Conservation (phyloP, 106 monocot species). For the Dendrobium nobile region DNA sequence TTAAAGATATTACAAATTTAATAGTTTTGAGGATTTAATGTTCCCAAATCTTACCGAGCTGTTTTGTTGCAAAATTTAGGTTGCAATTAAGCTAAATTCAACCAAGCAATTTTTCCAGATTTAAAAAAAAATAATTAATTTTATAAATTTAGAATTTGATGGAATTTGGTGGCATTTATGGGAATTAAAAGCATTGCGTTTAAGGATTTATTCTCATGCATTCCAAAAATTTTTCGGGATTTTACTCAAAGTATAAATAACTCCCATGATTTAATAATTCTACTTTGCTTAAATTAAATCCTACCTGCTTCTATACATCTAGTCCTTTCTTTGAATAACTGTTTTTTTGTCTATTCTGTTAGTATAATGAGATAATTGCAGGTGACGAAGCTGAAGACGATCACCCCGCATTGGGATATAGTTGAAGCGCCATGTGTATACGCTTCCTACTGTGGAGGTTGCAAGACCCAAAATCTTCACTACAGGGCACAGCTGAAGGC, state of each 20-base stretch:
- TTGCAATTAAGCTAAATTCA: background rate
- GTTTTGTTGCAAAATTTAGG: background rate
- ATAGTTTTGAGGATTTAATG: too few relatives aligned
- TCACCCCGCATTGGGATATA: slow-evolving; percentile 50
- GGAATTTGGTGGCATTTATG: background rate
- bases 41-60: too few relatives aligned
- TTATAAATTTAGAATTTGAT: background rate
- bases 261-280: background rate
- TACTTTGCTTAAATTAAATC: background rate
- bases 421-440: slow-evolving; percentile 85
- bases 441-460: slow-evolving; percentile 72
- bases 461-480: slow-evolving; percentile 77
- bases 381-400: slow-evolving; percentile 78
- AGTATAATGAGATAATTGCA: slow-evolving; percentile 13
- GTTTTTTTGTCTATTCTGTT: background rate
- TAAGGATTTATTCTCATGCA: background rate
- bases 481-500: slow-evolving; percentile 75
- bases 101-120: background rate
- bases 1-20: too few relatives aligned
- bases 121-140: background rate
- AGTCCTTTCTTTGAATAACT: background rate
- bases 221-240: background rate
- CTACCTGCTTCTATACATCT: background rate
- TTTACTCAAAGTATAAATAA: background rate
- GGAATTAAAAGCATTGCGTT: background rate